A percentile compares a stretch with the other conserved stretches of the same genome.
Evolutionary conservation across 2,329 filamentous ascomycete species (phyloP).

Genomic region (Cordyceps javanica): DNA sequence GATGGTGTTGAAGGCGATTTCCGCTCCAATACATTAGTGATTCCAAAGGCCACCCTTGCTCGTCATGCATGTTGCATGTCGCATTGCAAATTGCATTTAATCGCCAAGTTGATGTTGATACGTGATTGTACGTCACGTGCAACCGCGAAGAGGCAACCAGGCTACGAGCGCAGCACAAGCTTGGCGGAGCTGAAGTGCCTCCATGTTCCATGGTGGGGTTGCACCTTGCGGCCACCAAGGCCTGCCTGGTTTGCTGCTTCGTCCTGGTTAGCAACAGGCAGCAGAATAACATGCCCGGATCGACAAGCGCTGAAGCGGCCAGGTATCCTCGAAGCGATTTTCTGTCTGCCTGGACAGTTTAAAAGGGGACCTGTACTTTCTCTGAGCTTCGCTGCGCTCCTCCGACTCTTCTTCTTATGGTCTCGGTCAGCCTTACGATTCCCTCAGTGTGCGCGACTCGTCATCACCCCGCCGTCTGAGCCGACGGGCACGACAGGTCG

Average conservation of each 20-base stretch:
- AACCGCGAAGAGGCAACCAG: neutral
- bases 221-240: neutral
- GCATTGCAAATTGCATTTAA: neutral
- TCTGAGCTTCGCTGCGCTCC: no score
- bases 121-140: neutral
- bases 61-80: neutral
- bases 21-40: neutral
- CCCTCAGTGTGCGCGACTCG: neutral
- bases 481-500: neutral
- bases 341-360: slow-evolving; percentile 1
- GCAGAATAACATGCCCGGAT: slow-evolving; percentile 1
- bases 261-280: slow-evolving; percentile 6
- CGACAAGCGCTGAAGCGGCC: neutral
- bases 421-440: no score
- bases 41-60: no score
- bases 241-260: neutral
- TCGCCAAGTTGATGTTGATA: neutral
- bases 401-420: neutral
- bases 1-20: neutral
- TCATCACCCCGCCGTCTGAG: slow-evolving; percentile 2
- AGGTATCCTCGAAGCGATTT: neutral
- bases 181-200: slow-evolving; percentile 2
- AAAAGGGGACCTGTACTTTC: neutral
- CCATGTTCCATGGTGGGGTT: slow-evolving; percentile 2
- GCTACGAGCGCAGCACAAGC: neutral